Conservation (phyloP, 2,329 filamentous ascomycete genomes). For the Volutella citrinella region DNA sequence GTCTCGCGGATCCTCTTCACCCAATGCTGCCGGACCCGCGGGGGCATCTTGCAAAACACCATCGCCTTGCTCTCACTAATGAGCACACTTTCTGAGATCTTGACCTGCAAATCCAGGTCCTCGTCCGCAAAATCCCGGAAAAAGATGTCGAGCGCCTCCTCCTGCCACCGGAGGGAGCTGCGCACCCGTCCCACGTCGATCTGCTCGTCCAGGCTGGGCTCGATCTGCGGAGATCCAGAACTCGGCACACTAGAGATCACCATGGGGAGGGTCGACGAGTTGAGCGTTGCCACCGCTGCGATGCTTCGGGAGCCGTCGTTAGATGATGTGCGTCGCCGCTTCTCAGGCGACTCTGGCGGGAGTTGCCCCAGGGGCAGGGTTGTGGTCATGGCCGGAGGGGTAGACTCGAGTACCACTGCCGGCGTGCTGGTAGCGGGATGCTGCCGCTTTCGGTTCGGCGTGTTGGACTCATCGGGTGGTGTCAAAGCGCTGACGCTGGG, state of each 20-base stretch:
- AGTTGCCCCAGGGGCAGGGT: conserved; percentile 20
- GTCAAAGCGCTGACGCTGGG: conserved; percentile 47
- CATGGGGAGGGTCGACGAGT: conserved; percentile 27
- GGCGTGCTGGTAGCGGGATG: conserved; percentile 20
- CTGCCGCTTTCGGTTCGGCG: conserved; percentile 43
- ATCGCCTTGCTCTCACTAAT: conserved; percentile 59
- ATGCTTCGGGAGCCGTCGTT: conserved; percentile 25
- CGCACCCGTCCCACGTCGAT: conserved; percentile 40
- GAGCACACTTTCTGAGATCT: conserved; percentile 56
- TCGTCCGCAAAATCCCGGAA: conserved; percentile 57
- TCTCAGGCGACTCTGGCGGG: conserved; percentile 30
- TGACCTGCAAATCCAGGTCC: conserved; percentile 56
- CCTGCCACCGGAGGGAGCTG: conserved; percentile 47
- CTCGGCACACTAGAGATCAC: conserved; percentile 15
- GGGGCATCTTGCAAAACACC: conserved; percentile 61
- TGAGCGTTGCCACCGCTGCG: conserved; percentile 19
- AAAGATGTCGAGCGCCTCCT: conserved; percentile 57
- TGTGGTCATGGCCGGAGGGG: background rate
- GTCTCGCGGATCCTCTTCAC: conserved; percentile 48
- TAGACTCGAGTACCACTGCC: background rate
- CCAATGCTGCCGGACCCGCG: conserved; percentile 52
- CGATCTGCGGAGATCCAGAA: conserved; percentile 17
- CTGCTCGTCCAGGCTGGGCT: conserved; percentile 34
- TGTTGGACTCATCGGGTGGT: conserved; percentile 50
- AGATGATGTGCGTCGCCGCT: conserved; percentile 31